Conservation (phyloP, 305 asterid genomes). For the Vinca major region DNA sequence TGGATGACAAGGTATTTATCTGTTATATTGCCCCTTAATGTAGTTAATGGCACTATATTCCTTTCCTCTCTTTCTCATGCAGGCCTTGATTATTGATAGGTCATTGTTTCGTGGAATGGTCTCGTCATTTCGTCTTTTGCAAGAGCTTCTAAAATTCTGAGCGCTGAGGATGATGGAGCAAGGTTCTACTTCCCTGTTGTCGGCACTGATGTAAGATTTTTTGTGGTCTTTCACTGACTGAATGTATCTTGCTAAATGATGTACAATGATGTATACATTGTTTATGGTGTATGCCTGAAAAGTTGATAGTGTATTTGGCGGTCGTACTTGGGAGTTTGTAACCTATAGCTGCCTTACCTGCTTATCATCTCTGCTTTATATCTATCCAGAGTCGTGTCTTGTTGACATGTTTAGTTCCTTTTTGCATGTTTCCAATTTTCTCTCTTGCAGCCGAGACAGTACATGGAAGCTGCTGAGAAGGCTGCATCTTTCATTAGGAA, state of each 20-base stretch:
- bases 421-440: conserved; percentile 10
- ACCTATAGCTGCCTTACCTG: not conserved
- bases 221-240: not conserved
- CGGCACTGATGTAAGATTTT: conserved; percentile 55
- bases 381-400: not conserved
- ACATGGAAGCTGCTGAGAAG: conserved; percentile 77
- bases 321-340: not conserved
- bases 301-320: not conserved
- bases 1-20: conserved; percentile 75
- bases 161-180: conserved; percentile 54
- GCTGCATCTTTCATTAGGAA: conserved; percentile 71
- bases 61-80: not conserved
- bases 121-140: conserved; percentile 83
- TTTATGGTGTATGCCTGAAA: not conserved
- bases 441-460: conserved; percentile 53
- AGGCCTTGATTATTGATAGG: conserved; percentile 32
- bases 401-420: not conserved
- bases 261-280: not conserved
- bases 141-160: conserved; percentile 72
- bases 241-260: not conserved
- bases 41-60: not conserved
- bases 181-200: conserved; percentile 54
- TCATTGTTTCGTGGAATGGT: conserved; percentile 96
- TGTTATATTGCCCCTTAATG: not conserved
- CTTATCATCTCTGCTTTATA: not conserved